Evolutionary conservation across 108 stramenopile species (phyloP), one percentile per base, ranked within the genome.

Genomic region (Fragilaria radians): DNA sequence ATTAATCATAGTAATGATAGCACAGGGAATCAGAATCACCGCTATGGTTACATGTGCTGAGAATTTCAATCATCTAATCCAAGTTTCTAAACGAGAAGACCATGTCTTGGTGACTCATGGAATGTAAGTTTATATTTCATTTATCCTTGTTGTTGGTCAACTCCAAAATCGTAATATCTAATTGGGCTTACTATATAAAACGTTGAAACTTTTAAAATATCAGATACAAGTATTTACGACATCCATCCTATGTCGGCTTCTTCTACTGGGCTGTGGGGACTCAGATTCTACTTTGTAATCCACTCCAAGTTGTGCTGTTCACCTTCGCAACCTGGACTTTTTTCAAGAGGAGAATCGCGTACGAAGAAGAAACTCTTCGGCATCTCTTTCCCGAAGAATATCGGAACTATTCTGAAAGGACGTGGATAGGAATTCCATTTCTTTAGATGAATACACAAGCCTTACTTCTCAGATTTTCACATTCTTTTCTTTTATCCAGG

Each of bases 171-270:
- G n/a, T n/a, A n/a, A n/a, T n/a, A n/a, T n/a, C n/a, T n/a, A n/a
- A n/a, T n/a, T n/a, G n/a, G n/a, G n/a, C n/a, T n/a, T n/a, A n/a
- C n/a, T n/a, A n/a, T n/a, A n/a, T n/a, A n/a, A n/a, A n/a, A n/a
- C n/a, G n/a, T n/a, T n/a, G n/a, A n/a, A n/a, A n/a, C n/a, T n/a
- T n/a, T n/a, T n/a, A n/a, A n/a, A n/a, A n/a, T n/a, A n/a, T n/a
- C n/a, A 78, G 77, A 45, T 98, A 98, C 72, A 58, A 53, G 19
- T 65, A 59, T 52, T 67, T 98, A 17, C 89, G 97, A 14, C 97
- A 98, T 76, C 96, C 96, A 42, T 89, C 88, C 9, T 98, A 98
- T 65, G 71, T 86, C 21, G 97, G 97, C 24, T 98, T 96, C 77
- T 98, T 82, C 59, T 98, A 92, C 67, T 98, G 96, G 96, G 76